These are phyloP conservation scores for Lipomyces anomalus DNA, from an alignment of 805 yeast species.

Conservation along the genomic window DNA sequence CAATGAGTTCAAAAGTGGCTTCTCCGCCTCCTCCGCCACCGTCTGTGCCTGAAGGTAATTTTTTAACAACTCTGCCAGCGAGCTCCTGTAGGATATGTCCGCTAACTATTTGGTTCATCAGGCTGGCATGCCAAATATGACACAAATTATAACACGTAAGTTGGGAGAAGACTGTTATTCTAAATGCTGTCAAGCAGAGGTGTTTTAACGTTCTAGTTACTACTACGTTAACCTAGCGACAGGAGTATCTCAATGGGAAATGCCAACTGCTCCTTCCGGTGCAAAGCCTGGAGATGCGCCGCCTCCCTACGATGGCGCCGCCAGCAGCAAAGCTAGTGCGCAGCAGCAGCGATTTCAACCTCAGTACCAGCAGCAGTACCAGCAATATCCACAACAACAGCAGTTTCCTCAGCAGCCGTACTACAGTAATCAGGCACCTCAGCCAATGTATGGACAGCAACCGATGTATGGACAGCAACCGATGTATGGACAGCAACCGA, in stretches of 20 bases:
- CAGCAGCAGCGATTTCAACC: no score
- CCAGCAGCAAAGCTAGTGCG: slow-evolving; percentile 4
- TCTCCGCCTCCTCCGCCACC: slow-evolving; percentile 24
- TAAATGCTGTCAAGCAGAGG: no score
- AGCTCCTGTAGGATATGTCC: neutral
- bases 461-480: no score
- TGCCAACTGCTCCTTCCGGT: slow-evolving; percentile 42
- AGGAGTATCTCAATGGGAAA: slow-evolving; percentile 86
- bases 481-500: no score
- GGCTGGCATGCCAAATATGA: slow-evolving; percentile 29
- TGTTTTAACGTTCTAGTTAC: slow-evolving; percentile 41
- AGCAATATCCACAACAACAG: slow-evolving; percentile 17
- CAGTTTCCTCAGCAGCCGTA: no score
- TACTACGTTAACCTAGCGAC: slow-evolving; percentile 72
- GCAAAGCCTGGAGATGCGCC: slow-evolving; percentile 27
- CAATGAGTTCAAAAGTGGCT: no score
- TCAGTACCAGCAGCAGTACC: slow-evolving; percentile 3
- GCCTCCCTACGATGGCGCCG: slow-evolving; percentile 13
- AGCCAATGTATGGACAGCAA: no score
- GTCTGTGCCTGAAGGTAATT: slow-evolving; percentile 19
- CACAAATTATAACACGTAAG: slow-evolving; percentile 49
- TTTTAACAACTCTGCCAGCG: neutral
- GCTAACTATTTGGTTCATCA: neutral
- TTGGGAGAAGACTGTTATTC: slow-evolving; percentile 40
- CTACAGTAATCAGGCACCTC: no score